Evolutionary conservation across 2,329 filamentous ascomycete species (phyloP).

Genomic region (Colletotrichum tropicicola): DNA sequence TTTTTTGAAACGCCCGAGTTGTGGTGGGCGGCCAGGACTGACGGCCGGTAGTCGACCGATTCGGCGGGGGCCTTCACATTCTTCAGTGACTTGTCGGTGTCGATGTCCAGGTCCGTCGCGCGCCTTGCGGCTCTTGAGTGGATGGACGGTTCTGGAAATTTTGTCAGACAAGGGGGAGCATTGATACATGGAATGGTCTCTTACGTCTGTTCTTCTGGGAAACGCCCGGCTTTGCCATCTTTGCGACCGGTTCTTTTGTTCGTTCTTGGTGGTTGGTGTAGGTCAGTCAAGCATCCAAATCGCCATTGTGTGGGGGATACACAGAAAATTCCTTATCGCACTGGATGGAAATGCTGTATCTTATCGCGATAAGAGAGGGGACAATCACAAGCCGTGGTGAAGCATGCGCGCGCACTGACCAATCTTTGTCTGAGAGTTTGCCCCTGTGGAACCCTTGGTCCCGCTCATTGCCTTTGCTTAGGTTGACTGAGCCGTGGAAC

Average conservation of each 20-base stretch:
- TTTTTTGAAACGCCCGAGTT: conserved; percentile 75
- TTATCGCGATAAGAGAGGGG: conserved; percentile 23
- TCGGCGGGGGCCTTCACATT: conserved; percentile 60
- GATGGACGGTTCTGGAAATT: conserved; percentile 63
- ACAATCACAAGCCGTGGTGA: conserved; percentile 11
- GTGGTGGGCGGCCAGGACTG: conserved; percentile 75
- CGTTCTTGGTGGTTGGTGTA: background rate
- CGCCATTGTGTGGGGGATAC: conserved; percentile 16
- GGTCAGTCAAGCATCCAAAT: background rate
- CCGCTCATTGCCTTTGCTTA: conserved; percentile 12
- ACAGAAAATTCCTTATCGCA: conserved; percentile 32
- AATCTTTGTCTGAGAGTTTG: conserved; percentile 14
- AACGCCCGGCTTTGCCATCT: conserved; percentile 30
- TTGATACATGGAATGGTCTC: background rate
- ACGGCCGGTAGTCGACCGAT: conserved; percentile 62
- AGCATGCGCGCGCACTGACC: conserved; percentile 12
- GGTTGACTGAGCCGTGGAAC: background rate
- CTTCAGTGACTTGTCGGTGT: conserved; percentile 78
- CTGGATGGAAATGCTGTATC: background rate
- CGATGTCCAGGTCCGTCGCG: conserved; percentile 74
- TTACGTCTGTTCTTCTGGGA: conserved; percentile 42
- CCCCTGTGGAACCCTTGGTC: conserved; percentile 26
- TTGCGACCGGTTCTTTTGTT: conserved; percentile 13
- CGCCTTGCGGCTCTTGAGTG: conserved; percentile 81
- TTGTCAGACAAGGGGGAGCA: conserved; percentile 16